phyloP scores from a whole-genome alignment of 2,329 filamentous ascomycete genomes.

The Colletotrichum theobromicola region DNA sequence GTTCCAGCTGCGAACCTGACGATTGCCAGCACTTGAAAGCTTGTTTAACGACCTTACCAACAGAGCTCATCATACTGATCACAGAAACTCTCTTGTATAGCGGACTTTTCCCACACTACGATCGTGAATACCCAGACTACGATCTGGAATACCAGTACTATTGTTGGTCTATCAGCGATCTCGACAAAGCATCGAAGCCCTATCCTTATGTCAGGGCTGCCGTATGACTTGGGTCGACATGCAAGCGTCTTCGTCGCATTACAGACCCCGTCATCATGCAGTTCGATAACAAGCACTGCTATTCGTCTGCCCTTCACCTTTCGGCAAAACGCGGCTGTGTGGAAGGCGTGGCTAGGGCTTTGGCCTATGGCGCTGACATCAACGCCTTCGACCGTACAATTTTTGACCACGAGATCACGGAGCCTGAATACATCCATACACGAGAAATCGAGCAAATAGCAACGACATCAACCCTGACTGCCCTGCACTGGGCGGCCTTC shows the following conservation, averaged over 20 bases:
- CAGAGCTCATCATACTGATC: not conserved
- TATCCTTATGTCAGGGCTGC: not conserved
- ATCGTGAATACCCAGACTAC: too few relatives aligned
- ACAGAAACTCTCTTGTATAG: not conserved
- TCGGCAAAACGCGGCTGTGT: not conserved
- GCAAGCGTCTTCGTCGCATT: not conserved
- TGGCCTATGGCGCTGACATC: not conserved
- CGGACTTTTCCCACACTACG: too few relatives aligned
- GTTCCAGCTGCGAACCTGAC: too few relatives aligned
- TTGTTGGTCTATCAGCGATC: not conserved
- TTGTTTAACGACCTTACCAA: too few relatives aligned
- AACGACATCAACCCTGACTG: not conserved
- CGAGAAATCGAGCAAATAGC: not conserved
- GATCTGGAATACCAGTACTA: too few relatives aligned
- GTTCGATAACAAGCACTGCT: accelerated
- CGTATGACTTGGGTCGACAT: not conserved
- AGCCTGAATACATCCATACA: too few relatives aligned
- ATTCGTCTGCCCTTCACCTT: not conserved
- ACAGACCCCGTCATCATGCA: not conserved
- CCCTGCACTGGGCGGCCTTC: not conserved
- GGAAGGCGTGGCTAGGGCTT: not conserved
- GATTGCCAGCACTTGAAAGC: too few relatives aligned
- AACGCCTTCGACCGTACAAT: not conserved
- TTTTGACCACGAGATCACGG: accelerated
- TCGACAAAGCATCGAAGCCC: not conserved